phyloP scores from a whole-genome alignment of 2,329 filamentous ascomycete species.

The Basipetospora chlamydospora region DNA sequence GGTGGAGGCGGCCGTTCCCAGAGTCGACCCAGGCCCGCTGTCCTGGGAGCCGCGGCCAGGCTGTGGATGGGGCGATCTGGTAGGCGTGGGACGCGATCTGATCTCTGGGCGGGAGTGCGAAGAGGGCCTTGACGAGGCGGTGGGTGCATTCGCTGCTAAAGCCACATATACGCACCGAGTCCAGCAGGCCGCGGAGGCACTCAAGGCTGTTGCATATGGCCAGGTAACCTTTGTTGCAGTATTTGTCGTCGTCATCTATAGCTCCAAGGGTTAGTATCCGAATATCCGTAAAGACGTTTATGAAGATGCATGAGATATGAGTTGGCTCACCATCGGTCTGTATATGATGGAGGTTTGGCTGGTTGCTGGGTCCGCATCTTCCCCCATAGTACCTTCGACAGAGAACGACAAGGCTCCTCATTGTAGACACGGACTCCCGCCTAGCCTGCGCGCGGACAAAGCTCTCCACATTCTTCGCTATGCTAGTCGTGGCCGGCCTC shows the following conservation, averaged over 20 bases:
- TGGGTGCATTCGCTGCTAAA: slow-evolving; percentile 19
- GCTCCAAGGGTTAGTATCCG: background rate
- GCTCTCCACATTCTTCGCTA: slow-evolving; percentile 13
- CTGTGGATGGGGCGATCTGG: slow-evolving; percentile 16
- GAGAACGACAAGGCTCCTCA: slow-evolving; percentile 18
- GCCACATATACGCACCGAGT: slow-evolving; percentile 21
- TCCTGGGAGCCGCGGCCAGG: slow-evolving; percentile 16
- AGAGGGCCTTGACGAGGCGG: slow-evolving; percentile 14
- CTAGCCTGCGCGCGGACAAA: slow-evolving; percentile 15
- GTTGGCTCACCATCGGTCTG: too few relatives aligned
- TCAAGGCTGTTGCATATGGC: slow-evolving; percentile 17
- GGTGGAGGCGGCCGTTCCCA: slow-evolving; percentile 10
- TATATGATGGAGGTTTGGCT: too few relatives aligned
- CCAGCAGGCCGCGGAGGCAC: slow-evolving; percentile 15
- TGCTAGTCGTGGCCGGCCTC: slow-evolving; percentile 11
- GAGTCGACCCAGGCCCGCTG: slow-evolving; percentile 16
- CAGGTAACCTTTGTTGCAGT: slow-evolving; percentile 18
- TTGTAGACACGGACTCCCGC: slow-evolving; percentile 8
- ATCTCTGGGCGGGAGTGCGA: slow-evolving; percentile 8
- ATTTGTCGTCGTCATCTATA: slow-evolving; percentile 9
- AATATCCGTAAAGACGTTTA: background rate
- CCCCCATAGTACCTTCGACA: slow-evolving; percentile 20
- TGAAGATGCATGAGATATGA: too few relatives aligned
- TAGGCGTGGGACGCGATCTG: slow-evolving; percentile 11
- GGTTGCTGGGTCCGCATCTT: too few relatives aligned